Evolutionary conservation across 768 basidiomycete genomes (phyloP).

Genomic region (Porpolomopsis calyptriformis): DNA sequence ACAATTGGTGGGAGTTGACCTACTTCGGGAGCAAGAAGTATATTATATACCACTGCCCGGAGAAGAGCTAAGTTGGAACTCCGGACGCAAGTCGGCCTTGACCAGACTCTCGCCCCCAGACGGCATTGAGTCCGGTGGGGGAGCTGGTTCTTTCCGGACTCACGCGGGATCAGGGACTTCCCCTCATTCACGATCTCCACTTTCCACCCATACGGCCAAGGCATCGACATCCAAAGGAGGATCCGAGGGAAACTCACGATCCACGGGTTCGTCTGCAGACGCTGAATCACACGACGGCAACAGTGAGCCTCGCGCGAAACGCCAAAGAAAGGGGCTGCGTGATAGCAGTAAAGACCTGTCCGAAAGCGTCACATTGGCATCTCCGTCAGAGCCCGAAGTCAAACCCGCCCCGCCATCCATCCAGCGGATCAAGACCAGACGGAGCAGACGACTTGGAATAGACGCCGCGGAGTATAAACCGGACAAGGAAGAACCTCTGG

Average conservation of each 20-base stretch:
- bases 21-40: slow-evolving; percentile 54
- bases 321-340: background rate
- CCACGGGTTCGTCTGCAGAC: background rate
- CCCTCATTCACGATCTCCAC: background rate
- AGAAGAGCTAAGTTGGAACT: slow-evolving; percentile 22
- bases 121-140: background rate
- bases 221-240: background rate
- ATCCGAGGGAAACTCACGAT: background rate
- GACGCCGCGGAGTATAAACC: slow-evolving; percentile 3
- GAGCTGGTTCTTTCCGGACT: slow-evolving; percentile 19
- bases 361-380: background rate
- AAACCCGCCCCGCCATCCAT: slow-evolving; percentile 8
- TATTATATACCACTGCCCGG: slow-evolving; percentile 49
- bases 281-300: background rate
- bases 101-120: background rate
- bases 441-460: slow-evolving; percentile 1
- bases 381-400: background rate
- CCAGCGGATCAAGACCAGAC: background rate
- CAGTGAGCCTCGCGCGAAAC: background rate
- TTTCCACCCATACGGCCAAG: background rate
- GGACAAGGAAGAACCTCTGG: background rate
- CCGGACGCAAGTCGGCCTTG: slow-evolving; percentile 9
- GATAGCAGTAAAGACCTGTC: background rate
- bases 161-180: slow-evolving; percentile 16
- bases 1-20: slow-evolving; percentile 53